Conservation (phyloP, 179 eudicot species). For the Gypsophila paniculata region DNA sequence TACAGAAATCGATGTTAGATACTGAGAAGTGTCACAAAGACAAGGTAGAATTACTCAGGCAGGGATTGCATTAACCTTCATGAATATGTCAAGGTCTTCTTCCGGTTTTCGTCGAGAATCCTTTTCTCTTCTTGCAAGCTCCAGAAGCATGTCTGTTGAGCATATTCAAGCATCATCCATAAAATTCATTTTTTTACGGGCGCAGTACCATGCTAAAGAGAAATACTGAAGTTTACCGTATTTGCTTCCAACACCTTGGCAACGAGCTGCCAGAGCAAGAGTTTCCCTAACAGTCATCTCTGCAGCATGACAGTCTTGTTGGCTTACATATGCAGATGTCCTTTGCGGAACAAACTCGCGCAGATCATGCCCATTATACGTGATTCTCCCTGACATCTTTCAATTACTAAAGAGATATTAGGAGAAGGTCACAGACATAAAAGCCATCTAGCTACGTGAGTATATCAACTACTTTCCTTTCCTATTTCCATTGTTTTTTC, state of each 20-base stretch:
- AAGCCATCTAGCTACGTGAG: background rate
- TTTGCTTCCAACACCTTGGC: conserved; percentile 91
- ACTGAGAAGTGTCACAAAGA: background rate
- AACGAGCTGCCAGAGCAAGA: conserved; percentile 76
- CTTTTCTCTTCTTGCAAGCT: conserved; percentile 89
- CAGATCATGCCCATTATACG: conserved; percentile 82
- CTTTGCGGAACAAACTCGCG: conserved; percentile 91
- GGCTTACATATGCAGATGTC: conserved; percentile 86
- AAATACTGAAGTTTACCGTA: conserved; percentile 56
- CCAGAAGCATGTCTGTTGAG: conserved; percentile 85
- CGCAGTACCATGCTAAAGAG: conserved; percentile 7
- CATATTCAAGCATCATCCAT: conserved; percentile 21
- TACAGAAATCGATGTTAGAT: conserved; percentile 14
- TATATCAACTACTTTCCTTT: background rate
- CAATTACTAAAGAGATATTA: conserved; percentile 35
- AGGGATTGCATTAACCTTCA: conserved; percentile 51
- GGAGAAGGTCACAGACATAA: conserved; percentile 14
- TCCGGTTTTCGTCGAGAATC: conserved; percentile 64
- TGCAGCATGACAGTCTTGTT: conserved; percentile 87
- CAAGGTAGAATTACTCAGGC: conserved; percentile 8
- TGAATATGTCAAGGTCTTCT: conserved; percentile 90
- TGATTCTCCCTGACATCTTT: conserved; percentile 83
- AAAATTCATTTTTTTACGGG: background rate
- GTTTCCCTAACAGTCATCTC: conserved; percentile 97
- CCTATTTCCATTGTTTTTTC: background rate